Base-by-base conservation (phyloP, 2,329 filamentous ascomycete species). In the Hyphodiscus sp. region DNA sequence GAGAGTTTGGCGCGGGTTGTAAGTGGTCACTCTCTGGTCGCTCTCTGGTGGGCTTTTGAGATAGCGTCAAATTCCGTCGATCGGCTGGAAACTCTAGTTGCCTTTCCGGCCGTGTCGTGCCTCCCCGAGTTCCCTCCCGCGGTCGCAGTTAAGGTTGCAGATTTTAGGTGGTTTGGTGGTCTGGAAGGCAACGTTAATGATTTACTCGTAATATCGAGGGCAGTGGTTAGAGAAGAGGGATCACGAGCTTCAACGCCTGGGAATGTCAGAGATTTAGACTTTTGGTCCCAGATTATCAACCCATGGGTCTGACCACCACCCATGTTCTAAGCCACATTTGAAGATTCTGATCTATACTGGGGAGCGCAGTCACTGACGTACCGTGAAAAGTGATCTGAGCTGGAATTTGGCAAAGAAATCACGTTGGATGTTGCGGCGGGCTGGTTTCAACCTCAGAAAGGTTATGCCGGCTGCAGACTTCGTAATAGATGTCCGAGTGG, bases 101-200 rank as follows among this genome's bases (percentile, higher is more conserved):
- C 45, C 42, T 52, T 46, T 44, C n/a, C 38, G 59, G 43, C 57
- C 58, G 63, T 57, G 45, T 60, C 61, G 61, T 59, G 52, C 61
- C 58, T 58, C 56, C 52, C 49, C 26, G 38, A 23, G 20, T 20
- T 49, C 50, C 53, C 52, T 58, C 51, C 55, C 58, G 56, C n/a
- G 45, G 16, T 26, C 41, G 41, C 20, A 43, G 18, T 26, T 43
- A 52, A 52, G 33, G 45, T 48, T 52, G 30, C 18, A 20, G 41
- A 45, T 13, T 15, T 26, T 38, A 38, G 33, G 33, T 5, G 11
- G 33, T 13, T n/a, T 38, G 33, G 2, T 38, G 2, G 33, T 38
- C 11, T n/a, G 11, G n/a, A n/a, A 38, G 5, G 33, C 33, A 38
- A 38, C 23, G 23, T 26, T 26, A 26, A 26, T 26, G 23, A 8